Evolutionary conservation across 2,329 filamentous ascomycete genomes (phyloP).

Genomic region (Cytospora chrysosperma): DNA sequence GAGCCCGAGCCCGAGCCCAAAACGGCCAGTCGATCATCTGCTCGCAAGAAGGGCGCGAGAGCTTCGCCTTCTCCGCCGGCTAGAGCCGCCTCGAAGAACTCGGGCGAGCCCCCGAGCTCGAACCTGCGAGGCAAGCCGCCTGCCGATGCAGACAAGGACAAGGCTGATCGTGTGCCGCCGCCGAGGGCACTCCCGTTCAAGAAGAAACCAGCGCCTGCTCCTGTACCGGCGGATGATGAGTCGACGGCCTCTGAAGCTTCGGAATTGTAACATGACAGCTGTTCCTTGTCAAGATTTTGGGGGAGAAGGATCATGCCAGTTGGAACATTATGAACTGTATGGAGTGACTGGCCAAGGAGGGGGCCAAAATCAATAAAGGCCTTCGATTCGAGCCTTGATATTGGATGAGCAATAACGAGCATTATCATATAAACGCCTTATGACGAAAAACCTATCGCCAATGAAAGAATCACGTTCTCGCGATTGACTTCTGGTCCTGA

Average conservation of each 20-base stretch:
- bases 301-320: neutral
- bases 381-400: neutral
- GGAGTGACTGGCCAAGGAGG: neutral
- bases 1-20: neutral
- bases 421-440: neutral
- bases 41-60: constrained; percentile 7
- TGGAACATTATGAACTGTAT: neutral
- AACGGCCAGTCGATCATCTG: neutral
- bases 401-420: neutral
- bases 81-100: neutral
- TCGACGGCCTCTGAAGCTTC: constrained; percentile 19
- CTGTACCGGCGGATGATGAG: constrained; percentile 15
- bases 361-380: too few species aligned
- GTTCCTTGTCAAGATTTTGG: neutral
- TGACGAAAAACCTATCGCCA: neutral
- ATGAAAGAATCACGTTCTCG: neutral
- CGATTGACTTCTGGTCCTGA: neutral
- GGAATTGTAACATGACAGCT: neutral
- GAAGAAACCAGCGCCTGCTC: constrained; percentile 1
- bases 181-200: neutral
- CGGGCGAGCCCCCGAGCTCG: constrained; percentile 5
- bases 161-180: constrained; percentile 8
- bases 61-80: constrained; percentile 6
- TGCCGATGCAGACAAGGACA: neutral
- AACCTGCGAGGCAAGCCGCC: constrained; percentile 10